Percentiles rank a stretch among this genome's conserved stretches.
Evolutionary conservation across 805 yeast genomes (phyloP).

Genomic region (Hyphopichia homilentoma): DNA sequence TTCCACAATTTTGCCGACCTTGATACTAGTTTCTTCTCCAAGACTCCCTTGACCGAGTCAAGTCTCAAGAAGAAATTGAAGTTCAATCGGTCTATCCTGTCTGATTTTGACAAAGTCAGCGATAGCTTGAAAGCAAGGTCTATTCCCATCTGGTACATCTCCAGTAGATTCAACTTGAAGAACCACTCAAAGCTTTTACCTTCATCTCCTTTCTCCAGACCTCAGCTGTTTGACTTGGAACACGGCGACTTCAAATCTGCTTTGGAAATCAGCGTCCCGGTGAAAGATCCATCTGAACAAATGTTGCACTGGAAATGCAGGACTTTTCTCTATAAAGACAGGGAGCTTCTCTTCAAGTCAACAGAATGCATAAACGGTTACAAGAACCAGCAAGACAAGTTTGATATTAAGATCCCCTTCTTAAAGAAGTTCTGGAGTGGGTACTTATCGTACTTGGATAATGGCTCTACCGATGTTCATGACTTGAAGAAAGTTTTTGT

Average conservation of each 20-base stretch:
- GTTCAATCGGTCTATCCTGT: constrained; percentile 2
- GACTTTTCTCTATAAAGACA: constrained; percentile 18
- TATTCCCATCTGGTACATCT: constrained; percentile 17
- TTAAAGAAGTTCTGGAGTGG: constrained; percentile 38
- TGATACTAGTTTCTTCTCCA: constrained; percentile 4
- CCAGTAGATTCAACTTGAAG: constrained; percentile 11
- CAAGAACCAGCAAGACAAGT: constrained; percentile 10
- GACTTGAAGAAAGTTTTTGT: constrained; percentile 16
- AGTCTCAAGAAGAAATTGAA: constrained; percentile 6
- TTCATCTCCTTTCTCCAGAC: neutral
- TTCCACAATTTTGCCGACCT: constrained; percentile 8
- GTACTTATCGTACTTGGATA: constrained; percentile 28
- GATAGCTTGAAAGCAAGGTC: constrained; percentile 5
- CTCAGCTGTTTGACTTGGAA: constrained; percentile 7
- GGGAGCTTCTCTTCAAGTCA: constrained; percentile 15
- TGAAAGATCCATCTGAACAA: constrained; percentile 5
- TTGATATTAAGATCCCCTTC: constrained; percentile 32
- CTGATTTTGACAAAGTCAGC: neutral
- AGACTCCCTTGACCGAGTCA: constrained; percentile 2
- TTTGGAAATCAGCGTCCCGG: constrained; percentile 16
- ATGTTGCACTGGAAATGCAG: constrained; percentile 27
- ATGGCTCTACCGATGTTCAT: constrained; percentile 22
- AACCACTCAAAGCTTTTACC: neutral
- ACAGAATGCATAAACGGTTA: constrained; percentile 33
- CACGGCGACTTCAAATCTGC: constrained; percentile 22